Evolutionary conservation across 208 protist species (phyloP).

Genomic region (Leishmania turanica): DNA sequence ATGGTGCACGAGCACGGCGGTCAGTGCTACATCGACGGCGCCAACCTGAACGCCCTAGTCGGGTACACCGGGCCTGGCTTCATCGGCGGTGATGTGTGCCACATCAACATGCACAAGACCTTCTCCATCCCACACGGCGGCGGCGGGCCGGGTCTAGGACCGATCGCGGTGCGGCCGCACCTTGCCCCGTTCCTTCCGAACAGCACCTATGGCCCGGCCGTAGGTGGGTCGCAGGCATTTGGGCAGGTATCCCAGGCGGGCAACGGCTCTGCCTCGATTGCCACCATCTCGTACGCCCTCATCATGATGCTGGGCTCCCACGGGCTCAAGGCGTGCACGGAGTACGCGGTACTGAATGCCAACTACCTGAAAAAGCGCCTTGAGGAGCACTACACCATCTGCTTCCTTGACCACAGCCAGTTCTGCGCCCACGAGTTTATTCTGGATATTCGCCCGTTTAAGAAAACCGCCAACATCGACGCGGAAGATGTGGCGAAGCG

Average conservation of each 20-base stretch:
- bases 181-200: constrained; percentile 94
- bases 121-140: constrained; percentile 97
- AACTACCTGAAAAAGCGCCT: constrained; percentile 98
- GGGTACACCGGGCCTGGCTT: constrained; percentile 95
- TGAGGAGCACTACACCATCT: constrained; percentile 94
- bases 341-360: constrained; percentile 97
- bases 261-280: constrained; percentile 94
- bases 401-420: constrained; percentile 89
- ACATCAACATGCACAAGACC: constrained; percentile 99
- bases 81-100: constrained; percentile 98
- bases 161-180: constrained; percentile 95
- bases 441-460: constrained; percentile 94
- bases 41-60: constrained; percentile 98
- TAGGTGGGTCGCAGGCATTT: constrained; percentile 75
- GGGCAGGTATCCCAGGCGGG: constrained; percentile 94
- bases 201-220: constrained; percentile 62
- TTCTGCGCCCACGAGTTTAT: constrained; percentile 98
- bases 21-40: constrained; percentile 98
- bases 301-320: constrained; percentile 95
- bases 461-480: constrained; percentile 92
- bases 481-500: constrained; percentile 98
- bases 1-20: constrained; percentile 93
- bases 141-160: constrained; percentile 98
- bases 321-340: constrained; percentile 91
- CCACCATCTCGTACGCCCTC: constrained; percentile 97